Evolutionary conservation across 371 early-diverging fungal genomes (phyloP).

Genomic region (Smittium mucronatum): DNA sequence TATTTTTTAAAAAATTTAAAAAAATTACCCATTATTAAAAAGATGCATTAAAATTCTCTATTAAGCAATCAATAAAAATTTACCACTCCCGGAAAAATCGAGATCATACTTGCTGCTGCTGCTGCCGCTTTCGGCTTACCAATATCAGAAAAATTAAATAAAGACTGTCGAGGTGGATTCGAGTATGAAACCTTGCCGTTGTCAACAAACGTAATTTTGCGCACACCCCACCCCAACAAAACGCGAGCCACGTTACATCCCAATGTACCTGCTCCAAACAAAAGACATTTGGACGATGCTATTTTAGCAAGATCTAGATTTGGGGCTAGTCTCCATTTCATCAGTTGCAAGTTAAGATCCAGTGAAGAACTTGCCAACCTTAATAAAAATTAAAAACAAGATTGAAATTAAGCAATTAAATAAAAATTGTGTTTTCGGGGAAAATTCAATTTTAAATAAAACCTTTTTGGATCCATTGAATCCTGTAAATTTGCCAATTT

Average conservation of each 20-base stretch:
- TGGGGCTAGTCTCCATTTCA: constrained; percentile 89
- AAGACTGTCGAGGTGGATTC: constrained; percentile 89
- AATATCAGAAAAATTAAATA: constrained; percentile 73
- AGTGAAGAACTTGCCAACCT: constrained; percentile 75
- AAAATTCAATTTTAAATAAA: background rate
- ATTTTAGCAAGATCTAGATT: constrained; percentile 68
- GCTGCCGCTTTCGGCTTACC: constrained; percentile 73
- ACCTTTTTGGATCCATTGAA: constrained; percentile 62
- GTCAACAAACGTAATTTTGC: constrained; percentile 86
- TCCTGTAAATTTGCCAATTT: constrained; percentile 71
- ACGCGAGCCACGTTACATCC: constrained; percentile 82
- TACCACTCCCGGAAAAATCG: constrained; percentile 49
- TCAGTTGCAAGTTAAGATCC: constrained; percentile 84
- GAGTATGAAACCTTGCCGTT: constrained; percentile 83
- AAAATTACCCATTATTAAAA: too few species aligned
- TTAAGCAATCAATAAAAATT: too few species aligned
- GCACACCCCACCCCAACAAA: constrained; percentile 80
- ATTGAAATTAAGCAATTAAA: too few species aligned
- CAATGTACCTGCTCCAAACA: constrained; percentile 91
- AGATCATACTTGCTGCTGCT: constrained; percentile 59
- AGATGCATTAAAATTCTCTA: too few species aligned
- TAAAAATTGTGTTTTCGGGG: too few species aligned
- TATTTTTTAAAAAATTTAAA: constrained; percentile 31
- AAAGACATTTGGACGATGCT: constrained; percentile 54
- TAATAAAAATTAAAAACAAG: background rate